These are phyloP conservation scores for Coemansia sp. DNA, from an alignment of 192 early-diverging fungal species.

Conservation along the genomic window DNA sequence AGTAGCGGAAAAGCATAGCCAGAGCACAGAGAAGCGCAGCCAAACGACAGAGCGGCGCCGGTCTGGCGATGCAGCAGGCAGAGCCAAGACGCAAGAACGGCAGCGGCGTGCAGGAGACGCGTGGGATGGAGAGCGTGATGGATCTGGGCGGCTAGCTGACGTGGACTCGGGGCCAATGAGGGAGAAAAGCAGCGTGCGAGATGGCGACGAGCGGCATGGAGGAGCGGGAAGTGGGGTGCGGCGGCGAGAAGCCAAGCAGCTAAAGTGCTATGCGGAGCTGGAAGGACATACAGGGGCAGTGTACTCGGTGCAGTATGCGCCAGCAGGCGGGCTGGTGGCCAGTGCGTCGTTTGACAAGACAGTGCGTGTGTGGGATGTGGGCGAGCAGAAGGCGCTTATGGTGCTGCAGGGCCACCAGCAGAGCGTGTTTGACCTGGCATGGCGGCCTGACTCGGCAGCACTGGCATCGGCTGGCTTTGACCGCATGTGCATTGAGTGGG, in stretches of 20 bases:
- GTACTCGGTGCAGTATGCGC: conserved; percentile 87
- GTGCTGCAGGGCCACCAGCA: conserved; percentile 60
- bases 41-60: background rate
- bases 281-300: conserved; percentile 88
- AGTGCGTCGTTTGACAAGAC: conserved; percentile 95
- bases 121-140: conserved; percentile 10
- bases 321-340: conserved; percentile 73
- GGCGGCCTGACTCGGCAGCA: conserved; percentile 36
- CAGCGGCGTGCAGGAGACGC: conserved; percentile 16
- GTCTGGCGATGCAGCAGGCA: conserved; percentile 2
- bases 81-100: conserved; percentile 8
- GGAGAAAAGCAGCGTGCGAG: conserved; percentile 23
- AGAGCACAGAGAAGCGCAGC: conserved; percentile 2
- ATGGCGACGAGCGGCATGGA: conserved; percentile 33
- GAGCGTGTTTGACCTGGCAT: conserved; percentile 52
- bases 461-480: conserved; percentile 48
- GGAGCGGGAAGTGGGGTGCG: conserved; percentile 16
- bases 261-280: conserved; percentile 48
- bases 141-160: conserved; percentile 6
- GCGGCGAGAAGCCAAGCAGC: conserved; percentile 48
- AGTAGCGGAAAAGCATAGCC: conserved; percentile 3
- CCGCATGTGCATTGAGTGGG: conserved; percentile 49
- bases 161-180: background rate
- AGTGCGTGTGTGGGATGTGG: conserved; percentile 83
- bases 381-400: conserved; percentile 45